phyloP scores from a whole-genome alignment of 2,329 filamentous ascomycete species.

The Colletotrichum tofieldiae region DNA sequence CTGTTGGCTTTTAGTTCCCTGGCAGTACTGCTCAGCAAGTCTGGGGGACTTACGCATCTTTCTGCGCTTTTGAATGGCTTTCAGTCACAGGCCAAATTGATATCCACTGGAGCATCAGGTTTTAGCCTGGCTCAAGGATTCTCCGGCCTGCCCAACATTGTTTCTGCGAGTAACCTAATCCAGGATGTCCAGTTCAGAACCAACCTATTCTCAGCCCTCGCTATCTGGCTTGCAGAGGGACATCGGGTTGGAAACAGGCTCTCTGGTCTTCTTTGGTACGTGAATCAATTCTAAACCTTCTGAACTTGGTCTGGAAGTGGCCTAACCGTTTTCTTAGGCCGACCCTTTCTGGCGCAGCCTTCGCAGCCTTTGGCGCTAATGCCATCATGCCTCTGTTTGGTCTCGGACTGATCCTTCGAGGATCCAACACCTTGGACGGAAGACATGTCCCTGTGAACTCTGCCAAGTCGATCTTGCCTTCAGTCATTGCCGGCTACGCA shows the following conservation, averaged over 20 bases:
- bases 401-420: neutral
- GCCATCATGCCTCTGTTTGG: slow-evolving; percentile 13
- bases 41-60: neutral
- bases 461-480: slow-evolving; percentile 14
- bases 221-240: slow-evolving; percentile 17
- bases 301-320: neutral
- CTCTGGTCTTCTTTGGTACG: neutral
- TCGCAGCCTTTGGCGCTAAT: slow-evolving; percentile 15
- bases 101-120: neutral
- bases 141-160: neutral
- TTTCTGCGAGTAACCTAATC: neutral
- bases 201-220: slow-evolving; percentile 12
- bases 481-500: slow-evolving; percentile 14
- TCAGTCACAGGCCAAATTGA: neutral
- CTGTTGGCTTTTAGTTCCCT: slow-evolving; percentile 5
- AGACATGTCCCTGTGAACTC: slow-evolving; percentile 12
- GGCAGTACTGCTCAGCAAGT: neutral
- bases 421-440: slow-evolving; percentile 13
- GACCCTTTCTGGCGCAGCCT: neutral
- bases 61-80: neutral
- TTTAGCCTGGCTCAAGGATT: neutral
- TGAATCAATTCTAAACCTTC: neutral
- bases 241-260: slow-evolving; percentile 14
- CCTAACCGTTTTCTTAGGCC: neutral
- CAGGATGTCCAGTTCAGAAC: slow-evolving; percentile 17